Evolutionary conservation across 2,329 filamentous ascomycete species (phyloP).

Genomic region (Dactylellina parvicollis): DNA sequence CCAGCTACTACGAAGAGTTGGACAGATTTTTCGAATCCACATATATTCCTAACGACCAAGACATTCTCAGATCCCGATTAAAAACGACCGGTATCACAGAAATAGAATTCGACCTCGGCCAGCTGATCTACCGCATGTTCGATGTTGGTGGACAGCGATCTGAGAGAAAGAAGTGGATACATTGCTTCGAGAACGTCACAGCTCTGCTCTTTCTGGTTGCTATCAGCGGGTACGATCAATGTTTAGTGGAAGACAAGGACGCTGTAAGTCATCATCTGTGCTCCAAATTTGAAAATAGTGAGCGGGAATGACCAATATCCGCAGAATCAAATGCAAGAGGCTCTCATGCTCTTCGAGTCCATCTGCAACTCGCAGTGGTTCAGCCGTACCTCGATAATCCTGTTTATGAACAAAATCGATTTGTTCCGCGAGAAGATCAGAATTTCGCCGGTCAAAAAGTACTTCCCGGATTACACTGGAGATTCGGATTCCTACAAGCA

Average conservation of each 20-base stretch:
- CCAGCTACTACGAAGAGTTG: constrained; percentile 82
- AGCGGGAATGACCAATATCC: neutral
- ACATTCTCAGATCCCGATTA: constrained; percentile 87
- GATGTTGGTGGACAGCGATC: constrained; percentile 92
- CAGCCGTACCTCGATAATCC: constrained; percentile 79
- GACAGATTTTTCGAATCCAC: constrained; percentile 78
- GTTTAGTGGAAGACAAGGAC: constrained; percentile 93
- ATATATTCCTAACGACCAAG: constrained; percentile 92
- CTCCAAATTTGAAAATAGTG: neutral
- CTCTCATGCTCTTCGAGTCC: constrained; percentile 85
- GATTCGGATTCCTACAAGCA: constrained; percentile 76
- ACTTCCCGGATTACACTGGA: constrained; percentile 82
- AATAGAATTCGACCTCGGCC: constrained; percentile 89
- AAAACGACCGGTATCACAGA: constrained; percentile 96
- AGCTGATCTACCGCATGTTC: constrained; percentile 96
- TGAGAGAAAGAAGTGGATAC: constrained; percentile 97
- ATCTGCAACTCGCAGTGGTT: constrained; percentile 90
- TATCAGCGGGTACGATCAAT: constrained; percentile 96
- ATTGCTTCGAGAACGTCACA: constrained; percentile 94
- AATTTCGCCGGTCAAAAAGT: constrained; percentile 75
- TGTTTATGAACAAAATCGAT: constrained; percentile 90
- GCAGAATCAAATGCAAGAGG: constrained; percentile 91
- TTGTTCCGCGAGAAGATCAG: constrained; percentile 80
- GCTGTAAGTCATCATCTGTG: constrained; percentile 71
- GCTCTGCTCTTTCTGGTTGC: constrained; percentile 92